A percentile compares a stretch with the other conserved stretches of the same genome.
phyloP scores from a whole-genome alignment of 2,329 filamentous ascomycete species.

The Sphaerulina vaccinii region DNA sequence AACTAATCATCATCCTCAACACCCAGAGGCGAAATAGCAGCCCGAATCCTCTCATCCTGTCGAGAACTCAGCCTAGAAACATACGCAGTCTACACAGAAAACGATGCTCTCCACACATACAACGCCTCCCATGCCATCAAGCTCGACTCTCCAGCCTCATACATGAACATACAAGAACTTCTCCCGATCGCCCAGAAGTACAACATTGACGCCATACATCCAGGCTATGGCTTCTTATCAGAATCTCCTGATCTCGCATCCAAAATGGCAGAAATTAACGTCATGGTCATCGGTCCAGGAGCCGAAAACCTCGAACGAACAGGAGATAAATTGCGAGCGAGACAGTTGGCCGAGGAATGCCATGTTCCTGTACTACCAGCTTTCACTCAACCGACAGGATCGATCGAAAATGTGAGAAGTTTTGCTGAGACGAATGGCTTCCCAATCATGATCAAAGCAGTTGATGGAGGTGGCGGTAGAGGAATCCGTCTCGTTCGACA shows the following conservation, averaged over 20 bases:
- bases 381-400: conserved; percentile 45
- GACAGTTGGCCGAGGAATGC: conserved; percentile 52
- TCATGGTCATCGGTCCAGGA: conserved; percentile 55
- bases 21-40: conserved; percentile 63
- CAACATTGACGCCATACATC: conserved; percentile 56
- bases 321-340: conserved; percentile 57
- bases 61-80: conserved; percentile 59
- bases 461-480: conserved; percentile 61
- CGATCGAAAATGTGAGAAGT: conserved; percentile 42
- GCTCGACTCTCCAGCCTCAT: conserved; percentile 52
- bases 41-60: conserved; percentile 59
- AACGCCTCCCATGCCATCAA: conserved; percentile 53
- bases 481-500: conserved; percentile 57
- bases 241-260: conserved; percentile 54
- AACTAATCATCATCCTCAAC: not conserved
- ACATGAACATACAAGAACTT: conserved; percentile 53
- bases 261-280: conserved; percentile 49
- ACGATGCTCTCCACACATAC: conserved; percentile 56
- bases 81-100: conserved; percentile 55
- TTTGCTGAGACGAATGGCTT: conserved; percentile 61
- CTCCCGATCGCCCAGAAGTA: conserved; percentile 50
- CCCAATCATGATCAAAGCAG: conserved; percentile 63
- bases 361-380: conserved; percentile 54
- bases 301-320: conserved; percentile 58
- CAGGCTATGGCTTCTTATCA: conserved; percentile 63